These are phyloP conservation scores for Pseudozyma tsukubaensis DNA, from an alignment of 1,284 basidiomycete genomes.

Conservation along the genomic window DNA sequence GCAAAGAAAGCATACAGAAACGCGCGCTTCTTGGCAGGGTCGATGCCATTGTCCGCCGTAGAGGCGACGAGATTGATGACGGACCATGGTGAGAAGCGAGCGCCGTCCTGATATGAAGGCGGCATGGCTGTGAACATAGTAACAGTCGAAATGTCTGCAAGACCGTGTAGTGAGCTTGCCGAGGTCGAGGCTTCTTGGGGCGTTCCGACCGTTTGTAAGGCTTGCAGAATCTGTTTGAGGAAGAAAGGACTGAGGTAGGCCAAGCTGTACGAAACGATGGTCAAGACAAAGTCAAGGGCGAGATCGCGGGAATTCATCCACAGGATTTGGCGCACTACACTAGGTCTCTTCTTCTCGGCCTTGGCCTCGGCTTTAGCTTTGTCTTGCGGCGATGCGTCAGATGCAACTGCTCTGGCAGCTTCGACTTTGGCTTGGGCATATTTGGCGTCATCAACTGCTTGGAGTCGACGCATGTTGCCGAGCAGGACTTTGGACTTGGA, in stretches of 20 bases:
- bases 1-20: conserved; percentile 49
- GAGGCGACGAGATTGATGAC: conserved; percentile 1
- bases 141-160: neutral
- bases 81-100: conserved; percentile 2
- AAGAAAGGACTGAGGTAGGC: conserved; percentile 51
- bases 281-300: conserved; percentile 35
- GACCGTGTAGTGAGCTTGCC: neutral
- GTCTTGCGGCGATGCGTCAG: neutral
- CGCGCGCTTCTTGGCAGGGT: conserved; percentile 30
- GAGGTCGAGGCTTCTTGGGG: neutral
- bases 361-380: conserved; percentile 21
- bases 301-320: conserved; percentile 48
- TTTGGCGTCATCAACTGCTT: conserved; percentile 6
- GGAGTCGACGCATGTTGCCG: conserved; percentile 31
- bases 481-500: conserved; percentile 36
- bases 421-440: conserved; percentile 21
- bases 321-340: conserved; percentile 26
- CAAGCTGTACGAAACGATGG: conserved; percentile 47
- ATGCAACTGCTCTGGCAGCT: neutral
- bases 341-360: conserved; percentile 32
- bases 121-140: neutral
- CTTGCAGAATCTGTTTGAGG: conserved; percentile 45
- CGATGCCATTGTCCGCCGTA: conserved; percentile 5
- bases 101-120: neutral
- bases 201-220: conserved; percentile 15